These are phyloP conservation scores for Chamaecrista fasciculata DNA, from an alignment of 306 rosid species.

Conservation along the genomic window DNA sequence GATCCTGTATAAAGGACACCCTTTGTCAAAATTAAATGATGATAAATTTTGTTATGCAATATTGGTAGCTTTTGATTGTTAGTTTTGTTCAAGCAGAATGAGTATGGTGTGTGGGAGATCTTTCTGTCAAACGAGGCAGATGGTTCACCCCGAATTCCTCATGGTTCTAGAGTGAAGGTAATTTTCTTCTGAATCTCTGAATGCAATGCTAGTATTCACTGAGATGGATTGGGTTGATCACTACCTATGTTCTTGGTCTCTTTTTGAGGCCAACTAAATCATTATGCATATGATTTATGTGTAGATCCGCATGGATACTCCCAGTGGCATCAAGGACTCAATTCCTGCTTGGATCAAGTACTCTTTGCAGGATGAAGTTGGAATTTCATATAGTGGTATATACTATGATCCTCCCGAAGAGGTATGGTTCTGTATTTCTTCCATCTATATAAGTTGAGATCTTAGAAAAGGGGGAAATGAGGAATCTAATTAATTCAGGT, in stretches of 20 bases:
- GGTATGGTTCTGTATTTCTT: conserved; percentile 49
- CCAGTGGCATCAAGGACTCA: conserved; percentile 89
- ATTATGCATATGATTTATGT: conserved; percentile 14
- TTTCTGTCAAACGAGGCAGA: conserved; percentile 90
- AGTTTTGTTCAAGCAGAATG: conserved; percentile 60
- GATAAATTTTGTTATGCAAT: background rate
- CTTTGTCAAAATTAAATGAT: conserved; percentile 22
- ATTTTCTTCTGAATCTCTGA: conserved; percentile 18
- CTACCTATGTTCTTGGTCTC: conserved; percentile 19
- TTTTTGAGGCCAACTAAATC: conserved; percentile 7
- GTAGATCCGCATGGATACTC: conserved; percentile 90
- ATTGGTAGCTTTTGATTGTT: conserved; percentile 22
- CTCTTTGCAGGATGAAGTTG: conserved; percentile 87
- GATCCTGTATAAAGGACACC: conserved; percentile 13
- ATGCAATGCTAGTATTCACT: conserved; percentile 5
- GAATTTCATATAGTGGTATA: conserved; percentile 86
- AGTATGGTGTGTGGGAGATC: conserved; percentile 97
- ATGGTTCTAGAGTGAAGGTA: conserved; percentile 98
- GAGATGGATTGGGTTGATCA: conserved; percentile 11
- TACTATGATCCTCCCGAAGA: conserved; percentile 98
- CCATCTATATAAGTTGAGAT: conserved; percentile 1
- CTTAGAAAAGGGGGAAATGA: background rate
- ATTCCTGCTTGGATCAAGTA: conserved; percentile 98
- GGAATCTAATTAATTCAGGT: conserved; percentile 7
- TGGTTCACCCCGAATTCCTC: conserved; percentile 83